Evolutionary conservation across 2,329 filamentous ascomycete genomes (phyloP).

Genomic region (Talaromyces sp.): DNA sequence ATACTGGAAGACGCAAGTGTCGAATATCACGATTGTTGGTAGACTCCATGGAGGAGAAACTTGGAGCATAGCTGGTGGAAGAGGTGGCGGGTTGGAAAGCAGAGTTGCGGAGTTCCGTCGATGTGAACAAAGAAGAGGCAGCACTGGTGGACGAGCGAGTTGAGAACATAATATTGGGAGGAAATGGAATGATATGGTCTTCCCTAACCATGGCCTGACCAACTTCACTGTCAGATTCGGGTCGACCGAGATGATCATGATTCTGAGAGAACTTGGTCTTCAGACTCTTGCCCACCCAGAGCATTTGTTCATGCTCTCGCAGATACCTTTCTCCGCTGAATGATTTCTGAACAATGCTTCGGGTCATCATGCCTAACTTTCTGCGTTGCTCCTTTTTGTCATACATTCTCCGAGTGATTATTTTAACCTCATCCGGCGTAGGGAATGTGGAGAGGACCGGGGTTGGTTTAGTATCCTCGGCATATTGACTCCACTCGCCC

Average conservation of each 20-base stretch:
- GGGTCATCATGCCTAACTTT: slow-evolving; percentile 55
- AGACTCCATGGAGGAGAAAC: slow-evolving; percentile 18
- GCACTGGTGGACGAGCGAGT: slow-evolving; percentile 31
- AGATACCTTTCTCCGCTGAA: slow-evolving; percentile 58
- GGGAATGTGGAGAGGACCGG: slow-evolving; percentile 47
- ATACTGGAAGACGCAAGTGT: slow-evolving; percentile 17
- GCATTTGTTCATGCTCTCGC: slow-evolving; percentile 59
- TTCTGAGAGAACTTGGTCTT: slow-evolving; percentile 20
- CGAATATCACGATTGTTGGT: background rate
- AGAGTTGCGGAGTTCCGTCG: slow-evolving; percentile 7
- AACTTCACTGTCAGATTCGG: slow-evolving; percentile 22
- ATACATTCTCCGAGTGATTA: slow-evolving; percentile 56
- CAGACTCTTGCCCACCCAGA: slow-evolving; percentile 44
- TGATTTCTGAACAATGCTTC: slow-evolving; percentile 55
- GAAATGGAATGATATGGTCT: slow-evolving; percentile 34
- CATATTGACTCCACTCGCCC: slow-evolving; percentile 58
- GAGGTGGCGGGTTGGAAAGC: background rate
- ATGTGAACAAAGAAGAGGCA: slow-evolving; percentile 27
- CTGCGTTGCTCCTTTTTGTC: slow-evolving; percentile 54
- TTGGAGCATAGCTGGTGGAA: slow-evolving; percentile 20
- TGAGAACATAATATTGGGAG: slow-evolving; percentile 28
- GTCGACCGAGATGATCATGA: slow-evolving; percentile 18
- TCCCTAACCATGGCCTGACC: slow-evolving; percentile 23
- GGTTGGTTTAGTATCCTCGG: slow-evolving; percentile 45
- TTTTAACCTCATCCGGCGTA: slow-evolving; percentile 47